phyloP scores from a whole-genome alignment of 805 yeast species.

The Vanderwaltozyma yarrowii region DNA sequence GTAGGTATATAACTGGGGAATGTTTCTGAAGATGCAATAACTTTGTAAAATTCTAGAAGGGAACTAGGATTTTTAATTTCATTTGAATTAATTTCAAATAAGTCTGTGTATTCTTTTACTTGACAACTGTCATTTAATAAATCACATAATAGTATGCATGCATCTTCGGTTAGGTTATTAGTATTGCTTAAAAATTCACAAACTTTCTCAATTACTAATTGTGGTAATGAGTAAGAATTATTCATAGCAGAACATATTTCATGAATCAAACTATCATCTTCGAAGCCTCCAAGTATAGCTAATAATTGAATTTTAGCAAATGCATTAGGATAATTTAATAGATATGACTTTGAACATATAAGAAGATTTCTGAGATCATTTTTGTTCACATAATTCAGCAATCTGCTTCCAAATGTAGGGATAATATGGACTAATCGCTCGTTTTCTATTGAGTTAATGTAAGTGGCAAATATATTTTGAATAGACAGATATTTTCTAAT shows the following conservation, averaged over 20 bases:
- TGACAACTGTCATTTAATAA: too few relatives aligned
- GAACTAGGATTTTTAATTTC: too few relatives aligned
- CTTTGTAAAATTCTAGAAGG: too few relatives aligned
- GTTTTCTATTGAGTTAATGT: neutral
- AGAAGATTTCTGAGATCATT: slow-evolving; percentile 6
- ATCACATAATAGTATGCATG: too few relatives aligned
- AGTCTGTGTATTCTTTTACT: too few relatives aligned
- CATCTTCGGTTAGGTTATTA: too few relatives aligned
- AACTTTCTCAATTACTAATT: neutral
- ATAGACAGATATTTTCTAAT: slow-evolving; percentile 29
- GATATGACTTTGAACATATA: slow-evolving; percentile 3
- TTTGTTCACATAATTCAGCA: slow-evolving; percentile 9
- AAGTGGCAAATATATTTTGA: neutral
- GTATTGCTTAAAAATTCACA: too few relatives aligned
- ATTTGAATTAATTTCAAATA: too few relatives aligned
- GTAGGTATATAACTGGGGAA: neutral
- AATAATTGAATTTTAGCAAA: slow-evolving; percentile 7
- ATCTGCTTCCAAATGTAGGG: slow-evolving; percentile 25
- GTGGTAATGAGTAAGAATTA: neutral
- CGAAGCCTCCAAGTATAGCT: slow-evolving; percentile 4
- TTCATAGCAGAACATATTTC: slow-evolving; percentile 6
- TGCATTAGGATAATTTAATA: slow-evolving; percentile 6
- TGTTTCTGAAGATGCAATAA: too few relatives aligned
- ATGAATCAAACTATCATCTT: slow-evolving; percentile 7
- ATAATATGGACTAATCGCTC: slow-evolving; percentile 18